Percentiles rank a stretch among this genome's conserved stretches.
Conservation (phyloP, 2,329 filamentous ascomycete species). For the Fusarium papillatum region DNA sequence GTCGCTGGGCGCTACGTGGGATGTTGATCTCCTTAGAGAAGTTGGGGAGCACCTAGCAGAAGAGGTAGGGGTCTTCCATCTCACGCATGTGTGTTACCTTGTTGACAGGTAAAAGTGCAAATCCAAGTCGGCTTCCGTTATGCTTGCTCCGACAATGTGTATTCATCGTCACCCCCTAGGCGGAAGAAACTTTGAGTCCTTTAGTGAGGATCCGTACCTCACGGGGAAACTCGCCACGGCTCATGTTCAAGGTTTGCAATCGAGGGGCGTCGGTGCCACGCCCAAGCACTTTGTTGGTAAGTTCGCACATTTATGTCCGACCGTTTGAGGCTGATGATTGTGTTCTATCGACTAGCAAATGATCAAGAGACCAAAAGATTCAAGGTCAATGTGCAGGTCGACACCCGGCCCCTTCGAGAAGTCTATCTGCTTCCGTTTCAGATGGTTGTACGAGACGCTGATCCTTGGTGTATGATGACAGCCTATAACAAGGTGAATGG, state of each 20-base stretch:
- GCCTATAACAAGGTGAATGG: constrained; percentile 62
- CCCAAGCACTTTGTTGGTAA: neutral
- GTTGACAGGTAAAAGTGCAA: neutral
- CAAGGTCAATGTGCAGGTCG: constrained; percentile 58
- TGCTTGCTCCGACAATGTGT: neutral
- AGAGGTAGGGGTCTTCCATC: neutral
- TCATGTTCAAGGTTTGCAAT: neutral
- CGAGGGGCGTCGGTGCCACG: neutral
- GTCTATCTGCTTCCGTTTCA: constrained; percentile 75
- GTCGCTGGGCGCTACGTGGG: neutral
- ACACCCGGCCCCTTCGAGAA: constrained; percentile 69
- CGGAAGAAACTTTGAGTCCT: neutral
- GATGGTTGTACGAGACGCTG: constrained; percentile 67
- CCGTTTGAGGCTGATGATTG: neutral
- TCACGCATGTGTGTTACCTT: neutral
- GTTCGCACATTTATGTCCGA: neutral
- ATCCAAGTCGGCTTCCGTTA: neutral
- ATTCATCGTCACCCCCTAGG: neutral
- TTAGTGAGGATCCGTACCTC: neutral
- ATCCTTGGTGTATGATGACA: constrained; percentile 69
- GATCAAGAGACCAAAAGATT: constrained; percentile 65
- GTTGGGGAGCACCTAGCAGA: neutral
- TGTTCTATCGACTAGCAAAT: constrained; percentile 44
- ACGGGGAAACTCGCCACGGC: neutral
- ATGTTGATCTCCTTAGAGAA: neutral